Evolutionary conservation across 352 stramenopile species (phyloP).

Genomic region (Globisporangium heterothallicum): DNA sequence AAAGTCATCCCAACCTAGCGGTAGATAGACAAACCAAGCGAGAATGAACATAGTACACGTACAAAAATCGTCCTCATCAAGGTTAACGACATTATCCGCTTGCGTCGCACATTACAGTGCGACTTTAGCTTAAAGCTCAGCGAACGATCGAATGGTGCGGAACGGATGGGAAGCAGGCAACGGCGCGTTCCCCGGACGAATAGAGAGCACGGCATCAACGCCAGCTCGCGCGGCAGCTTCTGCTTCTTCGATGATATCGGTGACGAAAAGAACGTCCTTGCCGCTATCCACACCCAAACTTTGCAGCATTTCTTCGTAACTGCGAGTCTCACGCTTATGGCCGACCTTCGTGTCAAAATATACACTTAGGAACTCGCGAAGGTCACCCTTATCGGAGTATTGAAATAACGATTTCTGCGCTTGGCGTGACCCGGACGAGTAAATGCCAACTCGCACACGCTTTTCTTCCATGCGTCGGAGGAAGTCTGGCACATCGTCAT

Average conservation of each 20-base stretch:
- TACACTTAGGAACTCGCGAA: conserved; percentile 61
- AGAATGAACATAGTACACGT: background rate
- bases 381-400: conserved; percentile 77
- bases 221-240: conserved; percentile 67
- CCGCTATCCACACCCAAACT: conserved; percentile 75
- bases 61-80: conserved; percentile 3
- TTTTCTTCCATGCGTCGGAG: conserved; percentile 71
- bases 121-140: conserved; percentile 28
- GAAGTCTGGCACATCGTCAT: conserved; percentile 86
- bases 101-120: background rate
- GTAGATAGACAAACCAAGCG: background rate
- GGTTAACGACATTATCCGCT: background rate
- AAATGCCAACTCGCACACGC: conserved; percentile 88
- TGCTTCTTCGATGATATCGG: conserved; percentile 84
- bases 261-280: conserved; percentile 85
- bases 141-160: conserved; percentile 53
- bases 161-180: conserved; percentile 56
- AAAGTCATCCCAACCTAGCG: conserved; percentile 16
- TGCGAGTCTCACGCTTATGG: conserved; percentile 65
- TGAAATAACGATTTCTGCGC: conserved; percentile 86
- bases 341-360: conserved; percentile 87
- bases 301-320: conserved; percentile 79
- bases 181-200: conserved; percentile 82
- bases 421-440: conserved; percentile 89
- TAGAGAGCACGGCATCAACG: conserved; percentile 63